Conservation (phyloP, 305 asterid genomes). For the Fraxinus albicans region DNA sequence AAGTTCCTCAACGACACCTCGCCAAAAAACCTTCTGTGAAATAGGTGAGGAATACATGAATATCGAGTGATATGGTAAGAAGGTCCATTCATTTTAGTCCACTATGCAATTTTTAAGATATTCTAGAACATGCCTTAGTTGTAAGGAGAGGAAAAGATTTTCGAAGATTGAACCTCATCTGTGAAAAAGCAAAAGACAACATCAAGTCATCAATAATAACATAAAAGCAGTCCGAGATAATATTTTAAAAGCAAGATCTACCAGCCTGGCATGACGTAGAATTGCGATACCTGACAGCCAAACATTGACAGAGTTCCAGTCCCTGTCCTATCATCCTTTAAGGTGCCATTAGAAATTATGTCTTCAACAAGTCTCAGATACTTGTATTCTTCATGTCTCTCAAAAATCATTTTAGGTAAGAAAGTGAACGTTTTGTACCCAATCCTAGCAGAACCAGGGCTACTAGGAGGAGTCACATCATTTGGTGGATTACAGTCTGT, state of each 20-base stretch:
- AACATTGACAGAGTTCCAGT: conserved; percentile 92
- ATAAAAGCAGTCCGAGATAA: background rate
- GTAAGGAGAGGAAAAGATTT: conserved; percentile 88
- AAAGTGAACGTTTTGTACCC: conserved; percentile 33
- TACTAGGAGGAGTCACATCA: conserved; percentile 3
- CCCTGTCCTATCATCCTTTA: conserved; percentile 76
- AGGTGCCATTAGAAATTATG: conserved; percentile 59
- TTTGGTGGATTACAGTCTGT: conserved; percentile 19
- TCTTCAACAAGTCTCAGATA: conserved; percentile 70
- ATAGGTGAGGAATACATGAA: background rate
- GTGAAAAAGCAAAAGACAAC: conserved; percentile 22
- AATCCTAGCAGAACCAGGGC: background rate
- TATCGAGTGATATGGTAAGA: background rate
- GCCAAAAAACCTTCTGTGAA: conserved; percentile 75
- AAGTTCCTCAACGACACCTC: conserved; percentile 95
- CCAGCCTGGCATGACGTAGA: background rate
- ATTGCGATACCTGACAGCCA: conserved; percentile 80
- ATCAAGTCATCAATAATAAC: conserved; percentile 9
- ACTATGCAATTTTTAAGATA: background rate
- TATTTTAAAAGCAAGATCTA: background rate
- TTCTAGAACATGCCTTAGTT: conserved; percentile 54
- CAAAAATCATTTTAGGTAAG: conserved; percentile 60
- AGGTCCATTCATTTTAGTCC: background rate
- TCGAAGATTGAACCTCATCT: conserved; percentile 81
- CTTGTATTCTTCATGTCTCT: conserved; percentile 72